Evolutionary conservation across 2,329 filamentous ascomycete genomes (phyloP).

Genomic region (Colletotrichum ledebouriae): DNA sequence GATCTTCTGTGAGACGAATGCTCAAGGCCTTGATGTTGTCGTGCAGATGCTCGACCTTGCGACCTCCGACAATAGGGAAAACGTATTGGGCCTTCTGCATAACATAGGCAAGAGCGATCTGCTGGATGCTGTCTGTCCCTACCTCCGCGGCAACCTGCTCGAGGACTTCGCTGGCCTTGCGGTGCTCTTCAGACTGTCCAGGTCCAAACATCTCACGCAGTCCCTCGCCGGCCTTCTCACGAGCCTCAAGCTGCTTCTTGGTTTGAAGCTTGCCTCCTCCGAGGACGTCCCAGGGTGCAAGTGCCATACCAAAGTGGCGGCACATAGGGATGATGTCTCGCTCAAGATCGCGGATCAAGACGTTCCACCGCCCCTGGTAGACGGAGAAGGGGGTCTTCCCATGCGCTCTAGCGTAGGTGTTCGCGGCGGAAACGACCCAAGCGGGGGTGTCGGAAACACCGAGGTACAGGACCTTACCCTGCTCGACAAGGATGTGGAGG

Average conservation of each 20-base stretch:
- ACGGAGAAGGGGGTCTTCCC: constrained; percentile 54
- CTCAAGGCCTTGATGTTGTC: constrained; percentile 69
- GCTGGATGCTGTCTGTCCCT: constrained; percentile 68
- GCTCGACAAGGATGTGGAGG: constrained; percentile 56
- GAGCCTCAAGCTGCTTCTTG: constrained; percentile 50
- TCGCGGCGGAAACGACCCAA: constrained; percentile 56
- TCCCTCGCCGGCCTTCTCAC: constrained; percentile 54
- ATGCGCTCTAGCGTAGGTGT: constrained; percentile 53
- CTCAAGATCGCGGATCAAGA: constrained; percentile 53
- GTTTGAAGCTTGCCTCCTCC: constrained; percentile 66
- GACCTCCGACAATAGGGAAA: constrained; percentile 66
- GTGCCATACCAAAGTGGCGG: constrained; percentile 60
- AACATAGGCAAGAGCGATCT: constrained; percentile 68
- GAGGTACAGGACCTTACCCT: constrained; percentile 58
- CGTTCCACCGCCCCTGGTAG: constrained; percentile 57
- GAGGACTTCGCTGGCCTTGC: constrained; percentile 67
- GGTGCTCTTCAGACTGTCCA: constrained; percentile 61
- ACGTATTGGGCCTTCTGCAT: constrained; percentile 65
- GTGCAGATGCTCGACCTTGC: constrained; percentile 65
- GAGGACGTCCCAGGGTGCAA: constrained; percentile 72
- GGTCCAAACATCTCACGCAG: constrained; percentile 49
- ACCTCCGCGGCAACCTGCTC: constrained; percentile 71
- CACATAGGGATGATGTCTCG: constrained; percentile 60
- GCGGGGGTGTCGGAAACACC: constrained; percentile 57
- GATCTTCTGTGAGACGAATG: constrained; percentile 62